Evolutionary conservation across 176 grass and related monocot genomes (phyloP).

Genomic region (Eragrostis nindensis): DNA sequence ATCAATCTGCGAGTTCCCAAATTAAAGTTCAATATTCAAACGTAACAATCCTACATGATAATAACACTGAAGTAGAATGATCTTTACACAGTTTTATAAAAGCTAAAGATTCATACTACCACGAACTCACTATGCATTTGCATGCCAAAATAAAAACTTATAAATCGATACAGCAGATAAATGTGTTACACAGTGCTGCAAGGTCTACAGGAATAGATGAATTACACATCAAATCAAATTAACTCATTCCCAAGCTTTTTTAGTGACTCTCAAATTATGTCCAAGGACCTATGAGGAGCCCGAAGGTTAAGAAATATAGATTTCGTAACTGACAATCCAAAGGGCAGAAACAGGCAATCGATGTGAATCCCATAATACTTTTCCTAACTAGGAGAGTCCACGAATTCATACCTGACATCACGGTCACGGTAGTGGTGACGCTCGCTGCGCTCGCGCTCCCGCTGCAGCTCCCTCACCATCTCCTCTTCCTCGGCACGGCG

Average conservation of each 20-base stretch:
- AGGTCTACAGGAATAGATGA: background rate
- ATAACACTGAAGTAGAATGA: constrained; percentile 25
- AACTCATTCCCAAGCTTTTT: background rate
- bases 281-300: background rate
- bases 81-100: constrained; percentile 30
- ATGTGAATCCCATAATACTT: background rate
- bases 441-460: constrained; percentile 52
- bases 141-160: background rate
- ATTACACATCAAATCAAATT: background rate
- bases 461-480: constrained; percentile 58
- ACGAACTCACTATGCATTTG: constrained; percentile 18
- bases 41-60: constrained; percentile 42
- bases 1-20: constrained; percentile 83
- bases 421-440: constrained; percentile 57
- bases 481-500: constrained; percentile 70
- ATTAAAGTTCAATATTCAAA: constrained; percentile 84
- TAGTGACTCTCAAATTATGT: background rate
- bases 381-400: background rate
- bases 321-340: background rate
- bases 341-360: background rate
- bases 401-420: constrained; percentile 65
- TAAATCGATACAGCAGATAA: constrained; percentile 4
- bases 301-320: too few relatives aligned
- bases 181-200: constrained; percentile 7
- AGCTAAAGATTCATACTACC: background rate